A percentile compares a stretch with the other conserved stretches of the same genome.
Evolutionary conservation across 2,329 filamentous ascomycete species (phyloP).

Genomic region (Calonectria naviculata): DNA sequence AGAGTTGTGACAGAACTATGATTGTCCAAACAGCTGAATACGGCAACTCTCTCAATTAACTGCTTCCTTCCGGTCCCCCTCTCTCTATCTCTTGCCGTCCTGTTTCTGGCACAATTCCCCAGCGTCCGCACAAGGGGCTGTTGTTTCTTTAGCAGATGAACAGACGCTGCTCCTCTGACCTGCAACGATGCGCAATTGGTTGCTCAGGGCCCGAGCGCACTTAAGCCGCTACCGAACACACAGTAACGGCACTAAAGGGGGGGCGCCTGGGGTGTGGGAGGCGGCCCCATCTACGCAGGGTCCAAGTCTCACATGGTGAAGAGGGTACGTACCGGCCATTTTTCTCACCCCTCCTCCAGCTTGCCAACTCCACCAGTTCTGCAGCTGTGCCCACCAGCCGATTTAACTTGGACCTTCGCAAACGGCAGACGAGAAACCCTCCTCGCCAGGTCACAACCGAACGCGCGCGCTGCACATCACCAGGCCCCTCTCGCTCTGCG

Average conservation of each 20-base stretch:
- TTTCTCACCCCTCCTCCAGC: neutral
- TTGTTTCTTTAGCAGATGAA: conserved; percentile 9
- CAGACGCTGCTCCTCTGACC: neutral
- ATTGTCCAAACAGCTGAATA: neutral
- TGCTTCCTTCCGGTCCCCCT: too few species aligned
- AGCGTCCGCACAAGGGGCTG: neutral
- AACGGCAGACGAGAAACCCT: neutral
- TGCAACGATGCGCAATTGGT: conserved; percentile 6
- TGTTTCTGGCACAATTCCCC: neutral
- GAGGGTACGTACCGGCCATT: neutral
- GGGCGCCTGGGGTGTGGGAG: conserved; percentile 15
- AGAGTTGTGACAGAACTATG: neutral
- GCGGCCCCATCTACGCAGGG: conserved; percentile 28
- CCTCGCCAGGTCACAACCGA: neutral
- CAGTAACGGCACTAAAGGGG: conserved; percentile 14
- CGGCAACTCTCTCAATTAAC: neutral
- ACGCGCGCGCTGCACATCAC: neutral
- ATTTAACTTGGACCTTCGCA: neutral
- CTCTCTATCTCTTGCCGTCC: neutral
- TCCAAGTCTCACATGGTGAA: conserved; percentile 32
- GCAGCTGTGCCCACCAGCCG: neutral
- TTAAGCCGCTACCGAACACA: conserved; percentile 18
- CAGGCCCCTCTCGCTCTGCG: neutral
- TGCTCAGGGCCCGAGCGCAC: conserved; percentile 11
- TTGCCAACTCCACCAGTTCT: conserved; percentile 9